These are phyloP conservation scores for Toxicodendron radicans DNA, from an alignment of 345 rosid genomes.

Conservation along the genomic window DNA sequence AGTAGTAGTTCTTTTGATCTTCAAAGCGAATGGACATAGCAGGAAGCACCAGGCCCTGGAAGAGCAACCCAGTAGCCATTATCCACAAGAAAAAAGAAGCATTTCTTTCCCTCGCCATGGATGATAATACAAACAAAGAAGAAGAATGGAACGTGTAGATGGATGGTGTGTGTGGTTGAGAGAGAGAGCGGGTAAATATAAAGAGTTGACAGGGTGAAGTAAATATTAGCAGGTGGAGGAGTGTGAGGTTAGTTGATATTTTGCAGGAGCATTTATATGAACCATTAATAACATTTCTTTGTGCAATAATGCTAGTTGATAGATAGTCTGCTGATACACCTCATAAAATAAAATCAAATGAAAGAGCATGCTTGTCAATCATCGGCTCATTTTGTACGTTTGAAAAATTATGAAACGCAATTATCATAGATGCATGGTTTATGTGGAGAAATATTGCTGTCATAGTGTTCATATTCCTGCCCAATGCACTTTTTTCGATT, in stretches of 20 bases:
- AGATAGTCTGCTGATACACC: constrained; percentile 15
- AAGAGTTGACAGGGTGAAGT: constrained; percentile 41
- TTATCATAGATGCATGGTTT: too few species aligned
- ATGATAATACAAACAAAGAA: not conserved
- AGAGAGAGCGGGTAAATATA: constrained; percentile 25
- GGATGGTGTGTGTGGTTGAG: constrained; percentile 17
- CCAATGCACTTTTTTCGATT: too few species aligned
- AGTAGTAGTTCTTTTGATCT: constrained; percentile 64
- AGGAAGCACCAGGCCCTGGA: constrained; percentile 45
- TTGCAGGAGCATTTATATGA: constrained; percentile 67
- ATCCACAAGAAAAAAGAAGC: constrained; percentile 35
- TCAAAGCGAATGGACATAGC: constrained; percentile 42
- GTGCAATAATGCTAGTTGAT: constrained; percentile 27
- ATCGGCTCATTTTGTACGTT: too few species aligned
- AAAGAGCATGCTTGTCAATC: too few species aligned
- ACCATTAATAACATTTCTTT: constrained; percentile 28
- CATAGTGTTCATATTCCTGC: too few species aligned
- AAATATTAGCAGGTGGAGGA: constrained; percentile 66
- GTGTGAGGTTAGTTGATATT: constrained; percentile 73
- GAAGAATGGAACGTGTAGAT: constrained; percentile 11
- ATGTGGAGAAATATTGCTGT: too few species aligned
- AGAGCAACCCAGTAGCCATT: constrained; percentile 41
- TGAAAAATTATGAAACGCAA: too few species aligned
- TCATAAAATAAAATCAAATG: not conserved
- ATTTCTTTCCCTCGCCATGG: constrained; percentile 31